These are phyloP conservation scores for Termitomyces sp. DNA, from an alignment of 768 basidiomycete species.

Conservation along the genomic window DNA sequence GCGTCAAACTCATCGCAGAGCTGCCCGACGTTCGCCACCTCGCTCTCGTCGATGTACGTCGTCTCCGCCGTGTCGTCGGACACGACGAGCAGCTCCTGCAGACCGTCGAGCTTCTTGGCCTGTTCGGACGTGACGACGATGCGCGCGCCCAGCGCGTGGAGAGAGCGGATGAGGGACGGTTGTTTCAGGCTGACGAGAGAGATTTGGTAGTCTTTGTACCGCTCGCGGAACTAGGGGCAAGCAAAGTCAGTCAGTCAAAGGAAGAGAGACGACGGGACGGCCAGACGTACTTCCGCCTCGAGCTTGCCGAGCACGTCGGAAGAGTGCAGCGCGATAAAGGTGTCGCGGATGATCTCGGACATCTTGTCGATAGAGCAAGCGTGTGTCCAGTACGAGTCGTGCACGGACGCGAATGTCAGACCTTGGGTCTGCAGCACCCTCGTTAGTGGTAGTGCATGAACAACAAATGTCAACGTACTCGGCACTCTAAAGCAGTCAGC, in stretches of 20 bases:
- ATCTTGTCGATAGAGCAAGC: conserved; percentile 81
- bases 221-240: conserved; percentile 54
- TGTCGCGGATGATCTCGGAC: conserved; percentile 85
- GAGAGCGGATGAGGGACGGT: conserved; percentile 29
- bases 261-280: neutral
- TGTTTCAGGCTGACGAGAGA: conserved; percentile 46
- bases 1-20: conserved; percentile 7
- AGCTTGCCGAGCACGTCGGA: conserved; percentile 77
- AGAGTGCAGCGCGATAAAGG: conserved; percentile 89
- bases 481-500: conserved; percentile 87
- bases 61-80: conserved; percentile 31
- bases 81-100: conserved; percentile 31
- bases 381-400: conserved; percentile 99
- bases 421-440: too few relatives aligned
- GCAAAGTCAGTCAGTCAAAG: conserved; percentile 1
- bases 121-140: conserved; percentile 37
- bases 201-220: conserved; percentile 70
- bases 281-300: conserved; percentile 56
- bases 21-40: conserved; percentile 11
- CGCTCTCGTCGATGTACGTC: conserved; percentile 27
- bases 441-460: too few relatives aligned
- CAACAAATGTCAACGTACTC: conserved; percentile 38
- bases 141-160: conserved; percentile 38
- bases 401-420: conserved; percentile 90
- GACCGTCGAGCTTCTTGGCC: conserved; percentile 23